These are phyloP conservation scores for Aspergillus diversus DNA, from an alignment of 495 filamentous ascomycete species.

Conservation along the genomic window DNA sequence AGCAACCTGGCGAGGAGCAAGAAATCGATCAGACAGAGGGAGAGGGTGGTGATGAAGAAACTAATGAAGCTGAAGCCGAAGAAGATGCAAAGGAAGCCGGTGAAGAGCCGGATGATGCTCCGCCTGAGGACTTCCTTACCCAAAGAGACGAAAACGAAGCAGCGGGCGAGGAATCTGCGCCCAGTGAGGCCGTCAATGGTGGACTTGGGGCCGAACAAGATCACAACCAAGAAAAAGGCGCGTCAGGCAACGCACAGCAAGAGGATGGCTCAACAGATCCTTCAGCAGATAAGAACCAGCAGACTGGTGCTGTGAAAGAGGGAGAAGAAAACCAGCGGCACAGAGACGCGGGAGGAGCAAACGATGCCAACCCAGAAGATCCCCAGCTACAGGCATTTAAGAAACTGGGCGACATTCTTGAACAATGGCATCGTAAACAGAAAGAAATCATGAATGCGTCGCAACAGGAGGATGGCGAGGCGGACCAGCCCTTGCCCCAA, in stretches of 20 bases:
- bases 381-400: constrained; percentile 70
- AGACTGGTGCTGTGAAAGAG: constrained; percentile 45
- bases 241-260: constrained; percentile 66
- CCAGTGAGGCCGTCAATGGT: constrained; percentile 50
- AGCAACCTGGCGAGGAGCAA: constrained; percentile 30
- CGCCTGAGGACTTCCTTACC: constrained; percentile 47
- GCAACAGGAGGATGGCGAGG: constrained; percentile 59
- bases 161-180: constrained; percentile 52
- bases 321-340: constrained; percentile 51
- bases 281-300: constrained; percentile 45
- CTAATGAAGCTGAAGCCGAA: constrained; percentile 34
- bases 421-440: constrained; percentile 86
- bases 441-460: constrained; percentile 73
- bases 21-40: constrained; percentile 45
- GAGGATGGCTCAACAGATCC: constrained; percentile 52
- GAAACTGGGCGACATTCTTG: constrained; percentile 90
- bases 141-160: constrained; percentile 49
- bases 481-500: constrained; percentile 49
- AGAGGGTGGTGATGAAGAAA: constrained; percentile 41
- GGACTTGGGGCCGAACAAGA: constrained; percentile 50
- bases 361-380: constrained; percentile 55
- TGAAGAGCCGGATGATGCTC: constrained; percentile 46
- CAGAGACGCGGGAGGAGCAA: constrained; percentile 44
- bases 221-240: constrained; percentile 64
- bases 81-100: constrained; percentile 59